A percentile compares a stretch with the other conserved stretches of the same genome.
Evolutionary conservation across 441 rosid species (phyloP).

Genomic region (Pelargonium cotyledonis): DNA sequence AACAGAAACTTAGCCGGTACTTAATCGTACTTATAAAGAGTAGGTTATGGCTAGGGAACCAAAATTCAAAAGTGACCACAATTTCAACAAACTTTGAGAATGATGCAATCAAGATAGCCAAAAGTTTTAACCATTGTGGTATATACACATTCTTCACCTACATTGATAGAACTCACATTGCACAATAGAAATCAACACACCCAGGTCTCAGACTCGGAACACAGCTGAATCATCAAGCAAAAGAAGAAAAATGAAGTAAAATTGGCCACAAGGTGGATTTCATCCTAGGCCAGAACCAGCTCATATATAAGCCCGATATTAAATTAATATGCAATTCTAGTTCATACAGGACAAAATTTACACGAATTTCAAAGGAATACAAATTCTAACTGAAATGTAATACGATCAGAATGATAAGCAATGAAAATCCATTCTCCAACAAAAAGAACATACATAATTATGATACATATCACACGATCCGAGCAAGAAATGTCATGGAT

Average conservation of each 20-base stretch:
- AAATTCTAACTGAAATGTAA: background rate
- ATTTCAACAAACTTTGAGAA: background rate
- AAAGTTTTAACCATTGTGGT: too few relatives aligned
- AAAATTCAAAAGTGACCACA: background rate
- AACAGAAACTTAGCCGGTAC: background rate
- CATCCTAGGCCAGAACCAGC: background rate
- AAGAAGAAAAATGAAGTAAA: too few relatives aligned
- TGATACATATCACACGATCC: too few relatives aligned
- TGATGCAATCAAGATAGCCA: background rate
- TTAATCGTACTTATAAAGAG: background rate
- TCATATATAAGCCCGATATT: background rate
- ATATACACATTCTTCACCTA: background rate
- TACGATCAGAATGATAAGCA: background rate
- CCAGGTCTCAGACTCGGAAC: background rate
- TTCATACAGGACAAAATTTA: background rate
- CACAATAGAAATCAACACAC: background rate
- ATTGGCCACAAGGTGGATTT: too few relatives aligned
- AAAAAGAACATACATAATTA: background rate
- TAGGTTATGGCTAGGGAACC: background rate
- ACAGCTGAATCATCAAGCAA: background rate
- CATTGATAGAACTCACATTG: background rate
- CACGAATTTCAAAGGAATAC: background rate
- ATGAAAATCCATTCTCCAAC: background rate
- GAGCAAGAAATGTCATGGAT: too few relatives aligned
- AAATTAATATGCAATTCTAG: background rate